Evolutionary conservation across 768 basidiomycete genomes (phyloP).

Genomic region (Termitomyces sp.): DNA sequence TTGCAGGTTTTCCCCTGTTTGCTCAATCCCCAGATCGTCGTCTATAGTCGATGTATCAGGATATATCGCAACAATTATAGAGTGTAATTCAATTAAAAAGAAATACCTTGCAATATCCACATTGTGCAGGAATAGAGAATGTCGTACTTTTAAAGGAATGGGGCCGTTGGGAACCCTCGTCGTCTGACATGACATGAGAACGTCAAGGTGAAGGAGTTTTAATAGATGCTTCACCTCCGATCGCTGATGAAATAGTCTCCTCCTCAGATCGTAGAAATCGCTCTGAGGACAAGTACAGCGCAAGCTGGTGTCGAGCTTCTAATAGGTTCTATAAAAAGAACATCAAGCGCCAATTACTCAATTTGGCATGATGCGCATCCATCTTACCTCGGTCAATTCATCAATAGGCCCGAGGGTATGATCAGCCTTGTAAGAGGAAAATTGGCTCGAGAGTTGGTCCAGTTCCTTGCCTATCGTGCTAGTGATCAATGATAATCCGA

Average conservation of each 20-base stretch:
- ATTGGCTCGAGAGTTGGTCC: conserved; percentile 45
- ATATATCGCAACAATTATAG: neutral
- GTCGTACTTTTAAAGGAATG: conserved; percentile 84
- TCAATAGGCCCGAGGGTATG: conserved; percentile 55
- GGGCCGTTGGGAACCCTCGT: conserved; percentile 67
- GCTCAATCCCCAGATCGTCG: conserved; percentile 84
- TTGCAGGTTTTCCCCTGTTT: conserved; percentile 88
- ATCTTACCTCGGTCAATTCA: conserved; percentile 54
- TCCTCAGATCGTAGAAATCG: conserved; percentile 63
- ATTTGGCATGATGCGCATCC: neutral
- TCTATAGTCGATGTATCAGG: conserved; percentile 49
- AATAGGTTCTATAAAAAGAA: conserved; percentile 51
- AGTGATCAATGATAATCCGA: conserved; percentile 10
- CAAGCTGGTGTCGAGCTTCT: conserved; percentile 60
- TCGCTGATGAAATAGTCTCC: conserved; percentile 53
- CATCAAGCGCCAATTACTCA: conserved; percentile 16
- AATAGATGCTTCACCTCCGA: conserved; percentile 52
- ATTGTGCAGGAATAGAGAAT: conserved; percentile 83
- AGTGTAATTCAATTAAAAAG: neutral
- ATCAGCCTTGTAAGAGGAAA: conserved; percentile 48
- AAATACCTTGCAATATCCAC: conserved; percentile 77
- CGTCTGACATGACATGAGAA: conserved; percentile 43
- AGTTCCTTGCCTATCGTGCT: conserved; percentile 49
- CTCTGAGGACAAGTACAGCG: conserved; percentile 53
- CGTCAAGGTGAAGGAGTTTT: too few species aligned